Evolutionary conservation across 2,329 filamentous ascomycete species (phyloP).

Genomic region (Davidsoniella australis): DNA sequence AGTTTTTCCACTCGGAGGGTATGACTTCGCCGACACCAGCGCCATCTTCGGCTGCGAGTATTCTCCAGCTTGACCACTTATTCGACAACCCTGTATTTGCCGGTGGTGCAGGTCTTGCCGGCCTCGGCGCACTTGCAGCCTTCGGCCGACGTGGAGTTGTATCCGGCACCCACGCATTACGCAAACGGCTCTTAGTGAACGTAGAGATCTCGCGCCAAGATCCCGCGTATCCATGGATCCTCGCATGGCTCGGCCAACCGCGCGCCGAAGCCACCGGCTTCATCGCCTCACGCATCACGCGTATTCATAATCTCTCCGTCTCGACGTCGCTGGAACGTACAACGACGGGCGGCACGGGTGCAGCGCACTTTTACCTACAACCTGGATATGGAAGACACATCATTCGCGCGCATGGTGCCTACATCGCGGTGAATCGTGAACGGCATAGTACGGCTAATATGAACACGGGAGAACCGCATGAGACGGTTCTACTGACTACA

Average conservation of each 20-base stretch:
- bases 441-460: constrained; percentile 71
- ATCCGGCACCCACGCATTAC: constrained; percentile 54
- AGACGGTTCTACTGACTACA: constrained; percentile 82
- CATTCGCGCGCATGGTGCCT: constrained; percentile 70
- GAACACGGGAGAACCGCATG: constrained; percentile 75
- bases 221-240: constrained; percentile 81
- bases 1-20: not conserved
- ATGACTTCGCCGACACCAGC: not conserved
- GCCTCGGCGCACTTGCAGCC: constrained; percentile 64
- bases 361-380: constrained; percentile 65
- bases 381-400: constrained; percentile 84
- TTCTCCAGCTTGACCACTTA: constrained; percentile 21
- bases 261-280: constrained; percentile 43
- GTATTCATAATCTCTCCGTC: constrained; percentile 42
- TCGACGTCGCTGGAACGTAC: constrained; percentile 34
- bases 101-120: constrained; percentile 77
- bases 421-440: constrained; percentile 72
- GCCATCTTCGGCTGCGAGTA: not conserved
- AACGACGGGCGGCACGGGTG: constrained; percentile 43
- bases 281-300: constrained; percentile 38
- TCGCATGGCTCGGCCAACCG: constrained; percentile 83
- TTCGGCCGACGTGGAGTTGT: constrained; percentile 65
- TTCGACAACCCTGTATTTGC: constrained; percentile 48
- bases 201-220: constrained; percentile 93
- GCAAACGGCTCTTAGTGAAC: constrained; percentile 77